Percentiles rank a stretch among this genome's conserved stretches.
These are phyloP conservation scores for Starmerella etchellsii DNA, from an alignment of 805 yeast genomes.

Conservation along the genomic window DNA sequence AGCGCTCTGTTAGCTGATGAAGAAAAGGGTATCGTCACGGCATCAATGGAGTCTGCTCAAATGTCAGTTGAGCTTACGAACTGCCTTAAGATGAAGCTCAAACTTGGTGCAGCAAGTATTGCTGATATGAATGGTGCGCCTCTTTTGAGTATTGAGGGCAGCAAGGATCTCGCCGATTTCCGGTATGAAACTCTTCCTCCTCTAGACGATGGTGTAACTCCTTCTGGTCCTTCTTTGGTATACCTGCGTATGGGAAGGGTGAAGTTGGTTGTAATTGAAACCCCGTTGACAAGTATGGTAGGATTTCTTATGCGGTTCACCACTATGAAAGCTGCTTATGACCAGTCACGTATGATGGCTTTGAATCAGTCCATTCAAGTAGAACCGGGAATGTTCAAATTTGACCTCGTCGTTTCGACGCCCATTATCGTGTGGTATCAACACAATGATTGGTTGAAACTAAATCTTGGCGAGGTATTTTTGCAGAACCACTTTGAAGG, in stretches of 20 bases:
- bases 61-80: conserved; percentile 56
- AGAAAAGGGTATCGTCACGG: conserved; percentile 65
- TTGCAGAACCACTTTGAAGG: conserved; percentile 45
- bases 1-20: conserved; percentile 70
- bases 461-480: conserved; percentile 71
- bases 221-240: conserved; percentile 38
- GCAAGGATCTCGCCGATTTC: conserved; percentile 67
- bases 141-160: conserved; percentile 71
- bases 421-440: conserved; percentile 77
- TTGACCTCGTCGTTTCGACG: conserved; percentile 61
- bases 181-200: conserved; percentile 62
- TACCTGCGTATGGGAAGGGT: conserved; percentile 64
- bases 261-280: conserved; percentile 42
- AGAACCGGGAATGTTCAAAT: conserved; percentile 47
- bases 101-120: conserved; percentile 59
- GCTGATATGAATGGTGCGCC: conserved; percentile 37
- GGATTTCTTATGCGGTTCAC: conserved; percentile 61
- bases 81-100: conserved; percentile 56
- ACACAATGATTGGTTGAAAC: conserved; percentile 44
- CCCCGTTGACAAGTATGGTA: conserved; percentile 55
- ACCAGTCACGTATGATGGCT: conserved; percentile 78
- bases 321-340: conserved; percentile 80
- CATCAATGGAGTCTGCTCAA: conserved; percentile 61
- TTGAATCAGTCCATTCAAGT: conserved; percentile 63
- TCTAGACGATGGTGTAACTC: conserved; percentile 23